Evolutionary conservation across 768 basidiomycete genomes (phyloP).

Genomic region (Mycena sanguinolenta): DNA sequence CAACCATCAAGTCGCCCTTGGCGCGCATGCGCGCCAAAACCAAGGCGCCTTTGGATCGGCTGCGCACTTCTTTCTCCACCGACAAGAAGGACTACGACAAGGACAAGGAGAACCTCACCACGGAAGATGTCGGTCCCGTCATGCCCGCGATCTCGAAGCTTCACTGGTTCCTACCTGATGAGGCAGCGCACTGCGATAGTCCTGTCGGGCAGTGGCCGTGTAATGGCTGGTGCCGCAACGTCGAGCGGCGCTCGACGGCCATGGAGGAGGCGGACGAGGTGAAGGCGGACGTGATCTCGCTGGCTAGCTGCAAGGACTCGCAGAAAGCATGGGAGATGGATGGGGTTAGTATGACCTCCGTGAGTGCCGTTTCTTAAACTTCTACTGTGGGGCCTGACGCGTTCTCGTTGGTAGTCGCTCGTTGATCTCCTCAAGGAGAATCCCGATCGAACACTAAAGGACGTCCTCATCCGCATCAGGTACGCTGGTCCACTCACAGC

Average conservation of each 20-base stretch:
- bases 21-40: background rate
- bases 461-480: constrained; percentile 23
- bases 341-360: constrained; percentile 38
- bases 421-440: constrained; percentile 15
- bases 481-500: background rate
- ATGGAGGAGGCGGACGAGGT: constrained; percentile 3
- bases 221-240: constrained; percentile 26
- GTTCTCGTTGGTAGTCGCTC: constrained; percentile 3
- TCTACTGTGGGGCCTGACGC: background rate
- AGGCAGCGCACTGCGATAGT: constrained; percentile 15
- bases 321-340: constrained; percentile 34
- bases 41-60: background rate
- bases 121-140: background rate
- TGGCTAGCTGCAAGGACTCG: constrained; percentile 38
- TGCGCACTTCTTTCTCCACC: background rate
- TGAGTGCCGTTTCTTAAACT: constrained; percentile 4
- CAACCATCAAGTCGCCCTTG: background rate
- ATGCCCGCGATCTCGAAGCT: background rate
- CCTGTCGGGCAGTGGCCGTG: constrained; percentile 23
- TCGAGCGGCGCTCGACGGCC: background rate
- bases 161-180: background rate
- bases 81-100: constrained; percentile 1
- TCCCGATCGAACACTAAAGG: background rate
- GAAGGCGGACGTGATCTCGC: constrained; percentile 36
- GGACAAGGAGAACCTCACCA: background rate